These are phyloP conservation scores for Lasiodiplodia gonubiensis DNA, from an alignment of 2,329 filamentous ascomycete species.

Conservation along the genomic window DNA sequence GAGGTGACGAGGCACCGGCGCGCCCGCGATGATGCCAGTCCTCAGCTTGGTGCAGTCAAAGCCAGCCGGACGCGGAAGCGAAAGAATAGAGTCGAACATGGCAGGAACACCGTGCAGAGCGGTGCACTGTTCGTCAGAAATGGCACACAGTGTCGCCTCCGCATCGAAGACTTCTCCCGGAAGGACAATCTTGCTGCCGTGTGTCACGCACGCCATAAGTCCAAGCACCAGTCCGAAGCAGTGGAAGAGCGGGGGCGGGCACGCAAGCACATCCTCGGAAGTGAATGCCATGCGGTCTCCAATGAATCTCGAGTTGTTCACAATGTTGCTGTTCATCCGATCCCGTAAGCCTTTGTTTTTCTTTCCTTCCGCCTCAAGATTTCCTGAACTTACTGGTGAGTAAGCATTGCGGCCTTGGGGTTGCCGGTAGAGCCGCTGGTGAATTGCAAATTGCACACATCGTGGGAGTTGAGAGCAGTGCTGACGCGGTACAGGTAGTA, in stretches of 20 bases:
- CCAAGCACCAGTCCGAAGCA: conserved; percentile 83
- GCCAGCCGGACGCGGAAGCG: conserved; percentile 52
- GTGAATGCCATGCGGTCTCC: conserved; percentile 74
- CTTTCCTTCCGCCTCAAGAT: background rate
- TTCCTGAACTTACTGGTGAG: conserved; percentile 40
- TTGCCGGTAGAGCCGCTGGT: conserved; percentile 47
- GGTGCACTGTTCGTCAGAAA: conserved; percentile 61
- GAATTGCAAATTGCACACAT: conserved; percentile 47
- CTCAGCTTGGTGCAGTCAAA: conserved; percentile 61
- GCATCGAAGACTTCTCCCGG: conserved; percentile 77
- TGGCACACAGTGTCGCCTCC: conserved; percentile 67
- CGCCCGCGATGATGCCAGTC: conserved; percentile 80
- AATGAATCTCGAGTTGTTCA: conserved; percentile 50
- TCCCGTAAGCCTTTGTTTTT: background rate
- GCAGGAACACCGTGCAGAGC: conserved; percentile 82
- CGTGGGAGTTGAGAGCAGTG: conserved; percentile 28
- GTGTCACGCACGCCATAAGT: conserved; percentile 72
- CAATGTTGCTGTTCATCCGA: conserved; percentile 40
- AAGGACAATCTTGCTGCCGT: conserved; percentile 78
- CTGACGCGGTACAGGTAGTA: conserved; percentile 1
- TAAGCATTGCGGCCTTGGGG: conserved; percentile 48
- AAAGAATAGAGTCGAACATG: conserved; percentile 75
- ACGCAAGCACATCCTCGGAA: conserved; percentile 72
- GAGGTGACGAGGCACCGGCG: conserved; percentile 74
- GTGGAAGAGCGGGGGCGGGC: conserved; percentile 83